phyloP scores from a whole-genome alignment of 805 yeast genomes.

The Debaryomyces hansenii region DNA sequence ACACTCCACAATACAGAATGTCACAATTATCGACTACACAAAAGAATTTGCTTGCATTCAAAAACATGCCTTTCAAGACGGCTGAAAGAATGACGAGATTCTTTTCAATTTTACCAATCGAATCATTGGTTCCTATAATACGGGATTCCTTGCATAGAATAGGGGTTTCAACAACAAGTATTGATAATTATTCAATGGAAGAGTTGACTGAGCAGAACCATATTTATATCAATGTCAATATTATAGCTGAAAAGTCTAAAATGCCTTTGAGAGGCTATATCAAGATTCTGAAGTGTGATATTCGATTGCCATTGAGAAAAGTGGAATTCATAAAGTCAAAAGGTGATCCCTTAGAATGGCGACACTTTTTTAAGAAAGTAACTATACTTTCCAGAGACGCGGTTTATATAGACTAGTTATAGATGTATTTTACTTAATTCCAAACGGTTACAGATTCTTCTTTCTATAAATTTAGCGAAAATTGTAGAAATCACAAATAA shows the following conservation, averaged over 20 bases:
- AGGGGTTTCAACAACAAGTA: constrained; percentile 30
- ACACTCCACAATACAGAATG: constrained; percentile 11
- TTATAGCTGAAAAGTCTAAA: constrained; percentile 41
- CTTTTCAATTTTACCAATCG: constrained; percentile 46
- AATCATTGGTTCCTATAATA: constrained; percentile 41
- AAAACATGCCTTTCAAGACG: constrained; percentile 14
- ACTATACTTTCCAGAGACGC: constrained; percentile 58
- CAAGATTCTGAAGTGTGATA: constrained; percentile 40
- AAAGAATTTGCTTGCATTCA: constrained; percentile 1
- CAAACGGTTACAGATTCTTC: no score
- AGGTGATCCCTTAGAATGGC: constrained; percentile 77
- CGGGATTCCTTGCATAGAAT: constrained; percentile 42
- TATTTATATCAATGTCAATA: constrained; percentile 4
- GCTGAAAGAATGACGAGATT: constrained; percentile 52
- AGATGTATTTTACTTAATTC: no score
- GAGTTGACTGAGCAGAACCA: background rate
- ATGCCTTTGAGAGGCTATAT: constrained; percentile 48
- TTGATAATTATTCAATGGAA: constrained; percentile 1
- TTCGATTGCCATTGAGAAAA: constrained; percentile 18
- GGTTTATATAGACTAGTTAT: constrained; percentile 39
- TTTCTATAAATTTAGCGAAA: no score
- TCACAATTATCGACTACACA: constrained; percentile 14
- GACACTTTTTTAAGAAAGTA: constrained; percentile 59
- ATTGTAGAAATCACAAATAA: no score
- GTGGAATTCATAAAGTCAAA: constrained; percentile 55